Evolutionary conservation across 2,329 filamentous ascomycete species (phyloP).

Genomic region (Xylaria sp.): DNA sequence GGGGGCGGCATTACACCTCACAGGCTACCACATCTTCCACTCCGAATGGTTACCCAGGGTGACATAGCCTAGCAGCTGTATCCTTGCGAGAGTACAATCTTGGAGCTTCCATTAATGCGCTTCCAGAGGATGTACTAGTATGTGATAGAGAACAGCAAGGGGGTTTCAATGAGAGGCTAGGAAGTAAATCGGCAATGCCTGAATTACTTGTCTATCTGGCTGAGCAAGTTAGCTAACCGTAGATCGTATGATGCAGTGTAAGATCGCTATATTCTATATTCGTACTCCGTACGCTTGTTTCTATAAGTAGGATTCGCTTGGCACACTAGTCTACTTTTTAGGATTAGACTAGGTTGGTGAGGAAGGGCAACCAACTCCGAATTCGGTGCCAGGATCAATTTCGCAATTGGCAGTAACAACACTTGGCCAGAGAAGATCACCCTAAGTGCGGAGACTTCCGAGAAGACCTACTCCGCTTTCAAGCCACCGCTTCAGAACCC

Average conservation of each 20-base stretch:
- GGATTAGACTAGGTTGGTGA: background rate
- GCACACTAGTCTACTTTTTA: background rate
- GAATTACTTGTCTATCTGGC: background rate
- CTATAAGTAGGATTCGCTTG: background rate
- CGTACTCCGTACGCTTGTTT: background rate
- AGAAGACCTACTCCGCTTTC: background rate
- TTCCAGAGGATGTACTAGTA: background rate
- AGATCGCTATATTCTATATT: background rate
- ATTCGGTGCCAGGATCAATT: background rate
- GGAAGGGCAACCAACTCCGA: background rate
- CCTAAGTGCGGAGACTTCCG: background rate
- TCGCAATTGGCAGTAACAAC: background rate
- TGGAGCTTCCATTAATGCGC: background rate
- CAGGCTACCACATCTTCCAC: background rate
- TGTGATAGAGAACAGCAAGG: background rate
- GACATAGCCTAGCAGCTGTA: background rate
- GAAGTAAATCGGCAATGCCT: background rate
- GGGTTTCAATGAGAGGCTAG: background rate
- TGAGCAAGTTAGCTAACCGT: background rate
- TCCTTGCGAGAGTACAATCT: background rate
- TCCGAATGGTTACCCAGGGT: background rate
- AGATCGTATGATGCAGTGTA: background rate
- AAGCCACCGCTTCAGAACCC: no score
- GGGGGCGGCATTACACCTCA: constrained; percentile 5
- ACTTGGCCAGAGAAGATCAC: background rate